Base-by-base conservation (phyloP, 1,284 basidiomycete species). In the Naganishia cerealis region DNA sequence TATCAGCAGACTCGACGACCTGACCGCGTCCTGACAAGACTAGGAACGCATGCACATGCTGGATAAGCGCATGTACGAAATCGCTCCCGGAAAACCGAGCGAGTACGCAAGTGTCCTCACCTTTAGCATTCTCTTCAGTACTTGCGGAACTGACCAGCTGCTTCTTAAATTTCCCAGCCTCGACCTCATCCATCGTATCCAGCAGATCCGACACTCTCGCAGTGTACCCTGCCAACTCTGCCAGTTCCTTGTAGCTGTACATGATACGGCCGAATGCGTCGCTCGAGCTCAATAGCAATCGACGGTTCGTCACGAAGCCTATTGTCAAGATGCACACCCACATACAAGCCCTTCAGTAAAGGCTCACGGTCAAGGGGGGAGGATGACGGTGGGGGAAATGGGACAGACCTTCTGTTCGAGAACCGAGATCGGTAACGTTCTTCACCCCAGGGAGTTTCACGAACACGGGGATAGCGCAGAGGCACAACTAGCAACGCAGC, bases 401-500 rank as follows among this genome's bases (percentile, higher is more conserved):
- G 24, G 12, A 70, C 78, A 58, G 67, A 89, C 91, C 90, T 85
- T 96, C 92, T 2, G 93, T 94, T 65, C 93, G 84, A 43, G 86
- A 85, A 18, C 92, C 93, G 62, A 95, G 83, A 77, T 95, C 92
- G 50, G 79, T 77, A 4, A 84, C 73, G n/a, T 80, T 81, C 57
- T 84, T 80, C 24, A 86, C 82, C 18, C 92, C 90, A 7, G 92
- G 89, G n/a, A 94, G 75, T 74, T 88, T 90, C 76, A 93, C 87
- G 80, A 99, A 99, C 13, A 95, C 89, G 0, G 95, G 95, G 58
- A 98, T 90, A 6, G 93, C 92, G 78, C 95, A 98, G 29, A 97
- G 87, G 67, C 92, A 86, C 36, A 98, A 84, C 87, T 91, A 70
- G 69, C 57, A 5, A 54, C 16, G 67, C 29, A 48, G 7, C 21